phyloP scores from a whole-genome alignment of 495 filamentous ascomycete genomes.

The Penicillium flavigenum region DNA sequence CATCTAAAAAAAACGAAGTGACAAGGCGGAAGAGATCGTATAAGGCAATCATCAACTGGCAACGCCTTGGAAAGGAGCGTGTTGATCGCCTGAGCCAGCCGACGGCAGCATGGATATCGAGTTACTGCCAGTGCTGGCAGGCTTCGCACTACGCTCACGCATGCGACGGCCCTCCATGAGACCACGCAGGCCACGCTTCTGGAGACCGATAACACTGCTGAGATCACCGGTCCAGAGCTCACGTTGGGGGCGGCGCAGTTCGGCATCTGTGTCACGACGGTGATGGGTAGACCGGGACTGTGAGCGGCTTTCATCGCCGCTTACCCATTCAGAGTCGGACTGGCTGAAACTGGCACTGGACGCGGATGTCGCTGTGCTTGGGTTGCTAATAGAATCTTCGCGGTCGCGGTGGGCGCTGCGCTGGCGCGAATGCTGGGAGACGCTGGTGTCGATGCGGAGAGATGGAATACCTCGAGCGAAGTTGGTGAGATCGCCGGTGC shows the following conservation, averaged over 20 bases:
- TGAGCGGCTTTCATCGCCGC: slow-evolving; percentile 26
- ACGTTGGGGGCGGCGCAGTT: slow-evolving; percentile 28
- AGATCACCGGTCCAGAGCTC: slow-evolving; percentile 82
- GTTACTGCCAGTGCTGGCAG: slow-evolving; percentile 28
- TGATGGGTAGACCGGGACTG: slow-evolving; percentile 22
- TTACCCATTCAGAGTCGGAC: slow-evolving; percentile 42
- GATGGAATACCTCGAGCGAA: slow-evolving; percentile 39
- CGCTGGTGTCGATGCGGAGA: slow-evolving; percentile 46
- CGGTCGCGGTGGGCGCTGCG: slow-evolving; percentile 33
- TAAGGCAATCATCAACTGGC: slow-evolving; percentile 14
- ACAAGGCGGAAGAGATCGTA: not conserved
- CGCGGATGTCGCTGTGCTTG: slow-evolving; percentile 43
- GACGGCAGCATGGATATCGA: slow-evolving; percentile 21
- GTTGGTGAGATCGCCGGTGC: slow-evolving; percentile 29
- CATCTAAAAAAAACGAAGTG: slow-evolving; percentile 1
- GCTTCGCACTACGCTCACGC: slow-evolving; percentile 62
- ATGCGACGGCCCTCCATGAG: slow-evolving; percentile 93
- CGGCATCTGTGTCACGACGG: slow-evolving; percentile 39
- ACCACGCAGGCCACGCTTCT: slow-evolving; percentile 88
- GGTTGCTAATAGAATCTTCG: slow-evolving; percentile 45
- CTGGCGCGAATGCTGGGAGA: slow-evolving; percentile 32
- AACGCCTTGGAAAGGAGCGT: slow-evolving; percentile 23
- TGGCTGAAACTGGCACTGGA: slow-evolving; percentile 46
- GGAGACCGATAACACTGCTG: slow-evolving; percentile 91
- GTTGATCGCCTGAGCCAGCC: slow-evolving; percentile 20